Evolutionary conservation across 2,329 filamentous ascomycete species (phyloP), one percentile per base, ranked within the genome.

Genomic region (Phoma sp.): DNA sequence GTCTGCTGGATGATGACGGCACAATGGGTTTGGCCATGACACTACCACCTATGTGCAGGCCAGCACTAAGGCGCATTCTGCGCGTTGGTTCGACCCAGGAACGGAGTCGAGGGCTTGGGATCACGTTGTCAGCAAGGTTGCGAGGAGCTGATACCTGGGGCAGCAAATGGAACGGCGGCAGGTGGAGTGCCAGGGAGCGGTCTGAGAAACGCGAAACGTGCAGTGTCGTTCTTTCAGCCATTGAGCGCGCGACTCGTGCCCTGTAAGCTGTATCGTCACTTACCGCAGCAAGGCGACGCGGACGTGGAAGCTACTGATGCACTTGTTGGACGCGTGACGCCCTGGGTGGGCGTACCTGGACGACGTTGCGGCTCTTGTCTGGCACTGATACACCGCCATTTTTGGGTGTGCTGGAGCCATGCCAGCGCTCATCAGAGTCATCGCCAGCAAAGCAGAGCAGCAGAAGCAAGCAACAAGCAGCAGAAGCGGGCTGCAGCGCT

Each of bases 211-310:
- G 51, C 68, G 68, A 71, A 68, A 72, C 65, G 55, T 65, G 60
- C 59, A 62, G 63, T 56, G 62, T 64, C 62, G 57, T 65, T 63
- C 40, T 62, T 60, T 46, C 45, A 55, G 55, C 58, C 61, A 61
- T 46, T 51, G 45, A 92, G 90, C 50, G 91, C 59, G 87, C 0
- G 91, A 88, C 70, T 96, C 96, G 21, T 91, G 88, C 0, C 86
- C 35, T 37, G 29, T 55, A 52, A 56, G 52, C 55, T 53, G 62
- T 58, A 63, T 64, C 56, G 55, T 62, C 56, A 63, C 51, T 39
- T 57, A 53, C 60, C 46, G 55, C 57, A 61, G 58, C 60, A 58
- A 60, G 60, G 60, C 60, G 44, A 58, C 56, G 58, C 57, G 48
- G 53, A 58, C 55, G 58, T 57, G 46, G 53, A 41, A 27, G 46